Conservation (phyloP, 2,329 filamentous ascomycete species). For the Xylariomycetidae sp. region DNA sequence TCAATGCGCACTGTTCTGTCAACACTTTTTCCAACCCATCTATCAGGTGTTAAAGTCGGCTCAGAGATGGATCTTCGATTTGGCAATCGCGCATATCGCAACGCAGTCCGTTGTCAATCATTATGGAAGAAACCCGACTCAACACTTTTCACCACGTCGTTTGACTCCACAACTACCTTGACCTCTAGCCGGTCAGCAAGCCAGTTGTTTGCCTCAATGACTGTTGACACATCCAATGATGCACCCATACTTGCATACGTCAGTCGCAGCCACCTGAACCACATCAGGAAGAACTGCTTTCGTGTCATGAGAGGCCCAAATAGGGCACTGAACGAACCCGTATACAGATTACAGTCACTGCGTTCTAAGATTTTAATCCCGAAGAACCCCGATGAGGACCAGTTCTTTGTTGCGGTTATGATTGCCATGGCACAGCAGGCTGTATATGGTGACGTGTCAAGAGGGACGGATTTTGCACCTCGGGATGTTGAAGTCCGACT, state of each 20-base stretch:
- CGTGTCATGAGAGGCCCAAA: constrained; percentile 38
- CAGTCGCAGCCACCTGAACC: constrained; percentile 40
- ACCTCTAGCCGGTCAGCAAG: constrained; percentile 29
- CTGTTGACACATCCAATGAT: constrained; percentile 18
- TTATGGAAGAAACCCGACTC: constrained; percentile 43
- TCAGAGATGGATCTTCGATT: constrained; percentile 47
- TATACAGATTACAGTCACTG: constrained; percentile 41
- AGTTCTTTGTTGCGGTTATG: constrained; percentile 47
- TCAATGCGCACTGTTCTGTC: constrained; percentile 40
- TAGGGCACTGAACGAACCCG: constrained; percentile 39
- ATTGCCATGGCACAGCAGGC: constrained; percentile 54
- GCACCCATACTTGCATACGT: constrained; percentile 42
- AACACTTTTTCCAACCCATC: constrained; percentile 36
- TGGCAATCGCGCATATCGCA: constrained; percentile 39
- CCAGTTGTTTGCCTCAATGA: constrained; percentile 16
- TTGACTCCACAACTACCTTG: constrained; percentile 31
- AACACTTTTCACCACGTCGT: constrained; percentile 22
- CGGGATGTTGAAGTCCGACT: constrained; percentile 45
- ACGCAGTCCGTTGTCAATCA: constrained; percentile 43
- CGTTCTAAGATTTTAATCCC: constrained; percentile 45
- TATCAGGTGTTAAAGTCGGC: constrained; percentile 25
- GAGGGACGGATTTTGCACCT: constrained; percentile 17
- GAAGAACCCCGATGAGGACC: constrained; percentile 44
- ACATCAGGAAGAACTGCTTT: constrained; percentile 44
- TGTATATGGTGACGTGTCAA: constrained; percentile 36